Percentiles rank a stretch among this genome's conserved stretches.
Evolutionary conservation across 2,329 filamentous ascomycete genomes (phyloP).

Genomic region (Fusarium sp.): DNA sequence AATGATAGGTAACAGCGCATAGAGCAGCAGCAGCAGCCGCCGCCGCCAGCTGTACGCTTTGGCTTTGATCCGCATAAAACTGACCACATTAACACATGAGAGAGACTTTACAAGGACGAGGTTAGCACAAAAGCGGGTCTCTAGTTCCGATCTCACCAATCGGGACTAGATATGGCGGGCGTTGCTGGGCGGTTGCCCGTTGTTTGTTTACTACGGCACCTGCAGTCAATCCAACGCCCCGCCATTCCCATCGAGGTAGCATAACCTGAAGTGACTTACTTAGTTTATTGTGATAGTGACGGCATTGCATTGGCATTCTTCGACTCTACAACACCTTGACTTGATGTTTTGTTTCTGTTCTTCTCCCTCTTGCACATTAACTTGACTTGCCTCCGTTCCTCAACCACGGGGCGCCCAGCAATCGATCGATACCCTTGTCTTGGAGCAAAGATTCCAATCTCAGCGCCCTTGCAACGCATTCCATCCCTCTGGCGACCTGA

Average conservation of each 20-base stretch:
- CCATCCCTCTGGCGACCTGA: constrained; percentile 37
- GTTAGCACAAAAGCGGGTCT: constrained; percentile 29
- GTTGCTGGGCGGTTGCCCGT: constrained; percentile 50
- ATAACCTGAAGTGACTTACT: background rate
- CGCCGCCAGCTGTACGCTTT: no score
- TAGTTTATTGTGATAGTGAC: constrained; percentile 39
- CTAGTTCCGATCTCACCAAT: constrained; percentile 38
- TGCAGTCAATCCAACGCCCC: constrained; percentile 38
- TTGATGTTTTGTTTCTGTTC: constrained; percentile 13
- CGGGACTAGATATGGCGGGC: constrained; percentile 18
- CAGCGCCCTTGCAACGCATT: constrained; percentile 30
- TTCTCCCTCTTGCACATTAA: constrained; percentile 8
- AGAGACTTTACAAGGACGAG: constrained; percentile 36
- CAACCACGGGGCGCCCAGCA: background rate
- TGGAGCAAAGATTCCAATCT: constrained; percentile 31
- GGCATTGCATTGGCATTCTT: constrained; percentile 38
- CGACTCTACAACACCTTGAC: constrained; percentile 18
- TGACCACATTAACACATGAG: constrained; percentile 26
- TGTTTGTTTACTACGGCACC: constrained; percentile 50
- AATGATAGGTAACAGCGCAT: constrained; percentile 15
- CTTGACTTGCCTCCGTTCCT: background rate
- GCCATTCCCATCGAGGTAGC: constrained; percentile 34
- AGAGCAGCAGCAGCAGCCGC: constrained; percentile 5
- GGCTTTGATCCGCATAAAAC: constrained; percentile 20
- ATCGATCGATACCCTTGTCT: constrained; percentile 39